Percentiles rank a stretch among this genome's conserved stretches.
phyloP scores from a whole-genome alignment of 2,329 filamentous ascomycete genomes.

The Neocatenulostroma microsporum region DNA sequence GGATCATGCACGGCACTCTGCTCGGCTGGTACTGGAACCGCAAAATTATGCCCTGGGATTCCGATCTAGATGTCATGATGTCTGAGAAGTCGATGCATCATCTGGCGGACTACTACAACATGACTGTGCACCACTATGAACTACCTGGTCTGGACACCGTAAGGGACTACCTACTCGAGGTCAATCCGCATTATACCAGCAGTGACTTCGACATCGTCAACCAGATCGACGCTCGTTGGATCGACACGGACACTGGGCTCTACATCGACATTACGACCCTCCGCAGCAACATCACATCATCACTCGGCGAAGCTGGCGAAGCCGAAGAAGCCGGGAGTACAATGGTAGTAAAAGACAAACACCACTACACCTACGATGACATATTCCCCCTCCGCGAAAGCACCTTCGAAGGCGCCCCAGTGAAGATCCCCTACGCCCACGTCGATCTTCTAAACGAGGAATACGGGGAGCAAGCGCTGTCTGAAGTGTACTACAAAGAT shows the following conservation, averaged over 20 bases:
- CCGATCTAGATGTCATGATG: slow-evolving; percentile 53
- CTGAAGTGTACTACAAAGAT: slow-evolving; percentile 38
- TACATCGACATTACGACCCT: slow-evolving; percentile 57
- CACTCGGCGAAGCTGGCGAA: slow-evolving; percentile 33
- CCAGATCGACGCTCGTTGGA: slow-evolving; percentile 54
- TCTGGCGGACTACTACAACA: slow-evolving; percentile 53
- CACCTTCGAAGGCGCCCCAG: slow-evolving; percentile 46
- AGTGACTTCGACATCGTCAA: slow-evolving; percentile 43
- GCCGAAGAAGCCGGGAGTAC: slow-evolving; percentile 32
- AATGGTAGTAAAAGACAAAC: slow-evolving; percentile 52
- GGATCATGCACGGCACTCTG: slow-evolving; percentile 56
- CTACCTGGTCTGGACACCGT: slow-evolving; percentile 14
- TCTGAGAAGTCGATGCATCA: slow-evolving; percentile 49
- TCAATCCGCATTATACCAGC: slow-evolving; percentile 50
- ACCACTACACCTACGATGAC: slow-evolving; percentile 46
- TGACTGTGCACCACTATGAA: slow-evolving; percentile 47
- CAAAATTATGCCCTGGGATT: slow-evolving; percentile 55
- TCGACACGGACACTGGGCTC: slow-evolving; percentile 51
- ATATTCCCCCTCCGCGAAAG: slow-evolving; percentile 52
- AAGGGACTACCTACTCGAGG: slow-evolving; percentile 48
- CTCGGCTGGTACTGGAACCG: slow-evolving; percentile 58
- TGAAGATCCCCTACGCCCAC: slow-evolving; percentile 52
- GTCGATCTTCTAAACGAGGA: slow-evolving; percentile 47
- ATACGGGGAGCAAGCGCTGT: slow-evolving; percentile 46
- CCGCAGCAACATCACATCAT: slow-evolving; percentile 38